Percentiles rank a stretch among this genome's conserved stretches.
These are phyloP conservation scores for Penicillium crustosum DNA, from an alignment of 2,329 filamentous ascomycete species.

Conservation along the genomic window DNA sequence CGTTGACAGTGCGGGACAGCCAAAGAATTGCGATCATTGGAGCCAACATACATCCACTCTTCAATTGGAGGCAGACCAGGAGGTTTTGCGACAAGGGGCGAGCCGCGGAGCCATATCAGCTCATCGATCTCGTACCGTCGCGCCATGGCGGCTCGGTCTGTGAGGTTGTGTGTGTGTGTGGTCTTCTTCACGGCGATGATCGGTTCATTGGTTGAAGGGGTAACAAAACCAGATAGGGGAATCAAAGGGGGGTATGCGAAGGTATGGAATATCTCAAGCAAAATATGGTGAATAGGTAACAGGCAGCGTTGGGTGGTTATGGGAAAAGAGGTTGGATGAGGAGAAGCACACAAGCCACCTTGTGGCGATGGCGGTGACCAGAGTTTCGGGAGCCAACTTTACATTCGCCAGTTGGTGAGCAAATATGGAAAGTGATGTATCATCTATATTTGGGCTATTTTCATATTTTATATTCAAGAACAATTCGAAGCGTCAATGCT, in stretches of 20 bases:
- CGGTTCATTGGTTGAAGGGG: constrained; percentile 30
- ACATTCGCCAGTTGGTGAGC: background rate
- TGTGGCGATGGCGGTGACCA: constrained; percentile 28
- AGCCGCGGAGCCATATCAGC: constrained; percentile 73
- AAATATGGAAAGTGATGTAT: background rate
- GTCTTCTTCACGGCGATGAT: constrained; percentile 29
- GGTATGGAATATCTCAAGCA: background rate
- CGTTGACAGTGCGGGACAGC: constrained; percentile 7
- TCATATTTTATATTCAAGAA: background rate
- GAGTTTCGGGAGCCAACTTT: constrained; percentile 15
- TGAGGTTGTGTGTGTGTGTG: constrained; percentile 25
- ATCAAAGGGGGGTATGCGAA: constrained; percentile 2
- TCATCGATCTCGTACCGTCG: constrained; percentile 73
- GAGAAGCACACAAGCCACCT: constrained; percentile 28
- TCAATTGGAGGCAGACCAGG: constrained; percentile 76
- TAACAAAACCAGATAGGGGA: constrained; percentile 1
- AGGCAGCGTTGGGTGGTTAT: constrained; percentile 8
- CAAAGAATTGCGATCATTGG: constrained; percentile 11
- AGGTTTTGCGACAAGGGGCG: constrained; percentile 80
- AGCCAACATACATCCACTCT: constrained; percentile 81
- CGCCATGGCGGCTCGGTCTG: constrained; percentile 39
- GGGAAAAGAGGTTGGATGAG: constrained; percentile 19
- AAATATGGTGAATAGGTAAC: background rate
- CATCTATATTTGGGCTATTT: rapidly evolving
- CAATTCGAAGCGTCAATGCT: background rate